Evolutionary conservation across 1,284 basidiomycete genomes (phyloP).

Genomic region (Thecaphora thlaspeos): DNA sequence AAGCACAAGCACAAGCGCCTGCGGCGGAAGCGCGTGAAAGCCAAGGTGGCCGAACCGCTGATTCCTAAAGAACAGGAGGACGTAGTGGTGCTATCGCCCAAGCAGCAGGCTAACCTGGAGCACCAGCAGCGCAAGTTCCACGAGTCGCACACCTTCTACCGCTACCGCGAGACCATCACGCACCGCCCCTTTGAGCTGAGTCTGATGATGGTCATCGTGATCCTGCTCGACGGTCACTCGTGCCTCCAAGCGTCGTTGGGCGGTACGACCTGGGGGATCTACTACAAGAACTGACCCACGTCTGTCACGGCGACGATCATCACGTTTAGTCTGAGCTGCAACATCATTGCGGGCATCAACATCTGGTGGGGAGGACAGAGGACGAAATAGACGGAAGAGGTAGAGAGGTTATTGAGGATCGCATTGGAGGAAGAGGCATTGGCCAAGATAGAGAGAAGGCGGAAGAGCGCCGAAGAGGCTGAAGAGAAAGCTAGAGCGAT

Average conservation of each 20-base stretch:
- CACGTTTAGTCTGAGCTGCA: conserved; percentile 73
- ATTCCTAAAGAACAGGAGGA: conserved; percentile 44
- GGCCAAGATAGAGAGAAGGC: conserved; percentile 13
- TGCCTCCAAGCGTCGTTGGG: conserved; percentile 63
- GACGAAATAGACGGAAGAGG: conserved; percentile 74
- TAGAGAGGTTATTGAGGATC: conserved; percentile 69
- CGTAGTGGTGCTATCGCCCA: conserved; percentile 49
- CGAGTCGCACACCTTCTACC: conserved; percentile 69
- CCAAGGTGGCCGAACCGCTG: background rate
- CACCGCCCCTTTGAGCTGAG: conserved; percentile 73
- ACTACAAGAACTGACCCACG: conserved; percentile 59
- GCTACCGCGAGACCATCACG: conserved; percentile 79
- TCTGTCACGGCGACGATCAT: conserved; percentile 70
- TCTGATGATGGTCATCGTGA: conserved; percentile 35
- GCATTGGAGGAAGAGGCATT: conserved; percentile 64
- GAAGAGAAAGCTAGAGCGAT: background rate
- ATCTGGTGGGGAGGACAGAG: conserved; percentile 76
- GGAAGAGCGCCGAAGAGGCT: background rate
- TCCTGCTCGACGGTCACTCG: conserved; percentile 50
- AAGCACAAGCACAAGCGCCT: too few species aligned
- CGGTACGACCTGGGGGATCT: conserved; percentile 77
- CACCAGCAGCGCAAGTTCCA: conserved; percentile 55
- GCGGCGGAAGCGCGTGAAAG: background rate
- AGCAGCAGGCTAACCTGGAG: conserved; percentile 49
- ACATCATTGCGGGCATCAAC: conserved; percentile 73